Evolutionary conservation across 306 rosid genomes (phyloP).

Genomic region (Cucumis sativus): DNA sequence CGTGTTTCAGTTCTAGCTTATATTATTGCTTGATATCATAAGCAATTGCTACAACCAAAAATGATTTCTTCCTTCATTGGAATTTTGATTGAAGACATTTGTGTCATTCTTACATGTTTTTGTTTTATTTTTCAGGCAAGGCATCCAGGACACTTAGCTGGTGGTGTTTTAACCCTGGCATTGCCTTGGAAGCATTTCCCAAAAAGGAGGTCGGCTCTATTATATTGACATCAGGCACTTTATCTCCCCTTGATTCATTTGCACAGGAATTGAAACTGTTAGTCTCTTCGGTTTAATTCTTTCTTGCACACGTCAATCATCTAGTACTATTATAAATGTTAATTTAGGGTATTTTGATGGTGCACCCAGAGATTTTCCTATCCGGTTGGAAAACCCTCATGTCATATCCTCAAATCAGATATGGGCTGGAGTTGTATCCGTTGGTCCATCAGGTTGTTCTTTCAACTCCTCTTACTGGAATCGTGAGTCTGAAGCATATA

Average conservation of each 20-base stretch:
- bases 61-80: neutral
- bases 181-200: conserved; percentile 75
- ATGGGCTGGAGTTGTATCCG: conserved; percentile 93
- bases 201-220: conserved; percentile 60
- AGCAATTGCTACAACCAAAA: neutral
- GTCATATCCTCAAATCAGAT: conserved; percentile 81
- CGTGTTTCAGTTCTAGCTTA: neutral
- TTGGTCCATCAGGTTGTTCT: conserved; percentile 73
- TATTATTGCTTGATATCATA: neutral
- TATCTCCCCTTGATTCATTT: conserved; percentile 87
- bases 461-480: conserved; percentile 81
- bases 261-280: conserved; percentile 80
- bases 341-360: conserved; percentile 15
- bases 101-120: conserved; percentile 7
- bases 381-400: conserved; percentile 89
- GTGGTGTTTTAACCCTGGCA: conserved; percentile 99
- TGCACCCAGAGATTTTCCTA: conserved; percentile 66
- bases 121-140: conserved; percentile 37
- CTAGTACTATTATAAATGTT: conserved; percentile 13
- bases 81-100: conserved; percentile 1
- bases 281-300: conserved; percentile 13
- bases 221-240: conserved; percentile 91
- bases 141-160: conserved; percentile 82
- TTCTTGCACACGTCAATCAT: conserved; percentile 10
- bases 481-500: conserved; percentile 72